Evolutionary conservation across 2,329 filamentous ascomycete species (phyloP), one percentile per base, ranked within the genome.

Genomic region (Phialocephala sp.): DNA sequence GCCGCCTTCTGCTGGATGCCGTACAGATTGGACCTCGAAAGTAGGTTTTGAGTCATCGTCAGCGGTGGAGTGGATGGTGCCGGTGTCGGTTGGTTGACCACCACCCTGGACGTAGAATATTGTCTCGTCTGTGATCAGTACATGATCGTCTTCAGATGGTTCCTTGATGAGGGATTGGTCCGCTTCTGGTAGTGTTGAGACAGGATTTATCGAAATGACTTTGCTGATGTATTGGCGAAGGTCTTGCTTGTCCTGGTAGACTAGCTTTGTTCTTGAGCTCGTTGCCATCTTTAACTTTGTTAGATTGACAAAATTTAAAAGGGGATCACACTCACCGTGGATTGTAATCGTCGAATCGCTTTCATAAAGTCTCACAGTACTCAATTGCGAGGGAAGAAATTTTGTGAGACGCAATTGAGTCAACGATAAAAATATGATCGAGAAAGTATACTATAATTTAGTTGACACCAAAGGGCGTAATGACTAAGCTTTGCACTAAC

Each of bases 81-180:
- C 90, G 12, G 83, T 80, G 68, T 93, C 90, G 0, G 85, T 89
- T 0, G 90, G 90, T 72, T 93, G 90, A 8, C 90, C 90, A 66
- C 90, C 90, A 22, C 90, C 90, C 76, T 93, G 90, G 0, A 89
- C 87, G 68, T 93, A 88, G 77, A 93, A 93, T 67, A 92, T 88
- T n/a, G 90, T 92, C 56, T 84, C 78, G 1, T 85, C 80, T 0
- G 87, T 90, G 6, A 87, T 81, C 22, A 91, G 76, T n/a, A 87
- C 83, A 72, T 83, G 82, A 69, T 86, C 82, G 1, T 82, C 75
- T 5, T 84, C 80, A 9, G 74, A 74, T 4, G 79, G 82, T 14
- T 84, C 77, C 73, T 90, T 91, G 80, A 88, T 88, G 11, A 91
- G 82, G 8, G 77, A 32, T 59, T 68, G 69, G 41, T 75, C 64